Evolutionary conservation across 768 basidiomycete genomes (phyloP).

Genomic region (Paxillus ammoniavirescens): DNA sequence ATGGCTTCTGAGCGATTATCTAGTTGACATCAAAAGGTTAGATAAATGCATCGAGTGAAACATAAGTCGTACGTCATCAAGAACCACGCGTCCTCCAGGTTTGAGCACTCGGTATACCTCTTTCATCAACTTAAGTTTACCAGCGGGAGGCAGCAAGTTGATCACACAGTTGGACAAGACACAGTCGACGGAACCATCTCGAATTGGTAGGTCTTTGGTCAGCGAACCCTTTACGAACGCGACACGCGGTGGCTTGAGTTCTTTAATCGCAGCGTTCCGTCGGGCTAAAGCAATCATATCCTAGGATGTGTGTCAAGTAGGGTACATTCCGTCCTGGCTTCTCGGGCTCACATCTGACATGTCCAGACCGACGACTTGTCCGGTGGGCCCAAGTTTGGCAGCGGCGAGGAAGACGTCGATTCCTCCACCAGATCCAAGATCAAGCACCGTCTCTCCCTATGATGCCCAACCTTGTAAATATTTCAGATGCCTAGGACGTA

Average conservation of each 20-base stretch:
- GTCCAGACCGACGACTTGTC: slow-evolving; percentile 56
- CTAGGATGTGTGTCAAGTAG: slow-evolving; percentile 25
- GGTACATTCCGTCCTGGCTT: not conserved
- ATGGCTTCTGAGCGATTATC: slow-evolving; percentile 46
- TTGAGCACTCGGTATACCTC: slow-evolving; percentile 52
- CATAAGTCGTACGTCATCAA: slow-evolving; percentile 45
- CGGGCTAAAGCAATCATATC: slow-evolving; percentile 53
- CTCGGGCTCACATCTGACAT: slow-evolving; percentile 40
- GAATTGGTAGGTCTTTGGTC: slow-evolving; percentile 46
- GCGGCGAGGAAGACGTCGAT: slow-evolving; percentile 57
- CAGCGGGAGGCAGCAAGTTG: slow-evolving; percentile 44
- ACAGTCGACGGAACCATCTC: slow-evolving; percentile 49
- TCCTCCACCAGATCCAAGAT: slow-evolving; percentile 58
- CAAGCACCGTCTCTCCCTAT: slow-evolving; percentile 55
- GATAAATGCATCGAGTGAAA: too few species aligned
- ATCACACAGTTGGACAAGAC: slow-evolving; percentile 59
- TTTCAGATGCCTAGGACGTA: not conserved
- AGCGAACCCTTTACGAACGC: slow-evolving; percentile 46
- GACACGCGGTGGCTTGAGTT: slow-evolving; percentile 46
- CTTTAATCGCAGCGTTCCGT: slow-evolving; percentile 39
- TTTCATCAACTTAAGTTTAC: slow-evolving; percentile 41
- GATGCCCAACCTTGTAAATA: not conserved
- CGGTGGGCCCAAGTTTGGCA: slow-evolving; percentile 44
- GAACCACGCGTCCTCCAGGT: slow-evolving; percentile 52
- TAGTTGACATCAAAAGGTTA: slow-evolving; percentile 13